Evolutionary conservation across 208 protist genomes (phyloP), one percentile per base, ranked within the genome.

Genomic region (Trypanosomatidae sp.): DNA sequence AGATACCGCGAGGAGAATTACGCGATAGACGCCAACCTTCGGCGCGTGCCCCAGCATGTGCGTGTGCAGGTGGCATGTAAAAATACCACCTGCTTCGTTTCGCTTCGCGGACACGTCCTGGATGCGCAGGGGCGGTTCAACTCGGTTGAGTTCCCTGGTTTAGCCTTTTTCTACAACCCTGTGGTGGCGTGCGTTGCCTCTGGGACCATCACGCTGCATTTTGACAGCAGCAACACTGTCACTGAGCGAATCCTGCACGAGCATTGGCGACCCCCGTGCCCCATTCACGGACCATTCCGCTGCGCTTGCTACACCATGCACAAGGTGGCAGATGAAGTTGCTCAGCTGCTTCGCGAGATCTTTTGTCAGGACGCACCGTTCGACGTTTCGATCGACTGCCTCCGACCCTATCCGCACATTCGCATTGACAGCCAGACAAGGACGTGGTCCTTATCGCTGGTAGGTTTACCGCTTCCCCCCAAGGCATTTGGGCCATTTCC

Each of bases 251-350:
- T 80, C 15, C 5, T 36, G 62, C 41, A 68, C 28, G 36, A 76
- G 25, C 68, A 36, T 3, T 55, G 70, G 0, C 64, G 52, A 28
- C 58, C 53, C 10, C 78, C 84, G 33, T 91, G 87, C 72, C 80
- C 75, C 10, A 41, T 80, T 6, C 87, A 91, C 52, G 87, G 87
- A 4, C 87, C 87, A 12, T 91, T 91, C 67, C 72, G 76, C 13
- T 91, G 87, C 59, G 77, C 82, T 17, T 91, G 87, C 72, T 56
- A 73, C 56, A 58, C 80, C 8, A 86, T 91, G 71, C 81, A 85
- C 58, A 33, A 84, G 49, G 56, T 80, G 7, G 76, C 74, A 33
- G 79, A 73, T 46, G 33, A 39, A 2, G 60, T 88, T 15, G 56
- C 78, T 33, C 68, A 80, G 69, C 71, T 91, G 55, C 66, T 88